Evolutionary conservation across 345 rosid genomes (phyloP), one percentile per base, ranked within the genome.

Genomic region (Murraya koenigii): DNA sequence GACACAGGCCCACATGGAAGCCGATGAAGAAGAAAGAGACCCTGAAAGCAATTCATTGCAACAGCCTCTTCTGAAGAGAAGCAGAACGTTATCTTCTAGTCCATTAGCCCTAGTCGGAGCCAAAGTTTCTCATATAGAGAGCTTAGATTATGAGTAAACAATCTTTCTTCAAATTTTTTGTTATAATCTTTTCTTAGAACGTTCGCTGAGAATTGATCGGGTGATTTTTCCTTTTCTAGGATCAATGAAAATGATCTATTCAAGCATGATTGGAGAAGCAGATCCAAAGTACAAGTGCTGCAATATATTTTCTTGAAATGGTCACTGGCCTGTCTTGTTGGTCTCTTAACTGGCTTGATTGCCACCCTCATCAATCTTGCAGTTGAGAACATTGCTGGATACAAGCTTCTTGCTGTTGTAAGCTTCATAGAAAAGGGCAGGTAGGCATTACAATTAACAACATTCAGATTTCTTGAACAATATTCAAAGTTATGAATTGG

Each of bases 201-300:
- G 10, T 60, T 26, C 3, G 1, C 19, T 66, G 39, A 63, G 41
- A 68, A 5, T 71, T 20, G 44, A 38, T 13, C 49, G 2, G 20
- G 36, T 74, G 74, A 63, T 44, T 3, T 39, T 14, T 36, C 25
- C 26, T 71, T 82, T 22, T 30, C 81, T 89, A 95, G 98, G 86
- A 93, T 93, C 79, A 93, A 93, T 80, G 98, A 95, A 79, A 95
- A 92, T 65, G 98, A 91, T 84, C 71, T 95, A 78, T 95, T 95
- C 87, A 95, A 93, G 84, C 97, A 95, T 77, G 98, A 95, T 63
- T 93, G 98, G 98, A 90, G 98, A 81, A 89, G 91, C 79, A 87
- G 98, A 91, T 90, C 97, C 80, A 89, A 81, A 81, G 83, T 75
- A 61, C 97, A 95, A 82, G 94, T 95, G 30, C 75, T 95, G 83